These are phyloP conservation scores for Bolboschoenoplectus hybrid DNA, from an alignment of 202 grass and related monocot genomes.

Conservation along the genomic window DNA sequence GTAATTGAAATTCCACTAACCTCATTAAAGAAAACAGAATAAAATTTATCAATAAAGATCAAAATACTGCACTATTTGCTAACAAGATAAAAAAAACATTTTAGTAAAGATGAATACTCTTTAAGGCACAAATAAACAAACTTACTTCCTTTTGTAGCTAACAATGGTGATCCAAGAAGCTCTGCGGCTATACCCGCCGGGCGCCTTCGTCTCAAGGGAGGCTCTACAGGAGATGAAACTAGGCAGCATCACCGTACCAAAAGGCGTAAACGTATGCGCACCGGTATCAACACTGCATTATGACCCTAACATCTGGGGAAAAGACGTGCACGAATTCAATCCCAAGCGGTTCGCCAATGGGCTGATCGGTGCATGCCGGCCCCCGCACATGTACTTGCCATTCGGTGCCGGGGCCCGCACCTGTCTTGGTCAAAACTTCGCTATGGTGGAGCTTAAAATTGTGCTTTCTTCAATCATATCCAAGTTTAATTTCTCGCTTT, in stretches of 20 bases:
- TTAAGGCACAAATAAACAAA: neutral
- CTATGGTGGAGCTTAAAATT: constrained; percentile 86
- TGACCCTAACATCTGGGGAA: constrained; percentile 80
- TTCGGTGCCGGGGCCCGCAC: constrained; percentile 87
- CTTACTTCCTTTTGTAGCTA: constrained; percentile 49
- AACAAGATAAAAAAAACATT: neutral
- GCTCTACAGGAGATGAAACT: constrained; percentile 66
- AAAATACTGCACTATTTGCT: neutral
- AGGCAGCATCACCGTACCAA: constrained; percentile 70
- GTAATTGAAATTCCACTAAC: neutral
- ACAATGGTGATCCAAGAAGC: constrained; percentile 97
- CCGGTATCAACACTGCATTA: constrained; percentile 86
- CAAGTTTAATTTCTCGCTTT: constrained; percentile 71
- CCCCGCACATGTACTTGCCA: constrained; percentile 74
- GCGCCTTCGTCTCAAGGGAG: constrained; percentile 83
- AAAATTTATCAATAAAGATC: neutral
- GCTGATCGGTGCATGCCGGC: constrained; percentile 48
- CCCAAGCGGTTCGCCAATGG: constrained; percentile 72
- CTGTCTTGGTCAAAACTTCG: constrained; percentile 92
- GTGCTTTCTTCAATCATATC: constrained; percentile 72
- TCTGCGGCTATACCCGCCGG: constrained; percentile 80
- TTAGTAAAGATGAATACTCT: neutral
- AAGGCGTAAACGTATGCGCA: constrained; percentile 92
- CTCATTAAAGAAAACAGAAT: neutral
- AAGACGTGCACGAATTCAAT: constrained; percentile 84